Evolutionary conservation across 106 monocot genomes (phyloP), one percentile per base, ranked within the genome.

Genomic region (Xerophyta viscosa): DNA sequence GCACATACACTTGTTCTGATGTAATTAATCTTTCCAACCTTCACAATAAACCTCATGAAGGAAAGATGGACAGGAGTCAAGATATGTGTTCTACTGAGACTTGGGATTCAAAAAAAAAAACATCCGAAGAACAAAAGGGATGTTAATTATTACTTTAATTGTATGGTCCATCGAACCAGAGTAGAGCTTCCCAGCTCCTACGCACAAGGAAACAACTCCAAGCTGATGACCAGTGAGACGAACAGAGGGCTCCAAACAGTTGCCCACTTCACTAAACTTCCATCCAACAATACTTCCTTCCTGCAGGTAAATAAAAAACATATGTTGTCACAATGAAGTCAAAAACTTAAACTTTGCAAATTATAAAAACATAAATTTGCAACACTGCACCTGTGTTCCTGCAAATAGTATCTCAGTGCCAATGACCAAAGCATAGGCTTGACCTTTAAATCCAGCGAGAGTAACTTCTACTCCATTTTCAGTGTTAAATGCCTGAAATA

Each of bases 251-350:
- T 55, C 22, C 19, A 56, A 56, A 23, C 11, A 20, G 20, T 56
- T 37, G 6, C 36, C 37, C 24, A 8, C 37, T 22, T n/a, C 8
- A 23, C 27, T 15, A 21, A 22, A 56, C 6, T 24, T 56, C 56
- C 56, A 56, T 39, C 21, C 39, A 18, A 56, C 29, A 20, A 56
- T 56, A 37, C 8, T 56, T 22, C 56, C 56, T 20, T 56, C 56
- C 56, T 56, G 33, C 31, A 54, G 18, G 27, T 14, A 0, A 13
- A 1, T 39, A 39, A 12, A 15, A 15, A 10, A 39, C 10, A 39
- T 39, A 39, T 39, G 10, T 39, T 12, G 39, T 15, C 15, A 12
- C 15, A 39, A 2, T 39, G 39, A 39, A 39, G 39, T 39, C 10
- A 39, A 15, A 12, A 39, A n/a, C n/a, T n/a, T n/a, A n/a, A n/a